Evolutionary conservation across 2,329 filamentous ascomycete species (phyloP).

Genomic region (Tolypocladium amazonense): DNA sequence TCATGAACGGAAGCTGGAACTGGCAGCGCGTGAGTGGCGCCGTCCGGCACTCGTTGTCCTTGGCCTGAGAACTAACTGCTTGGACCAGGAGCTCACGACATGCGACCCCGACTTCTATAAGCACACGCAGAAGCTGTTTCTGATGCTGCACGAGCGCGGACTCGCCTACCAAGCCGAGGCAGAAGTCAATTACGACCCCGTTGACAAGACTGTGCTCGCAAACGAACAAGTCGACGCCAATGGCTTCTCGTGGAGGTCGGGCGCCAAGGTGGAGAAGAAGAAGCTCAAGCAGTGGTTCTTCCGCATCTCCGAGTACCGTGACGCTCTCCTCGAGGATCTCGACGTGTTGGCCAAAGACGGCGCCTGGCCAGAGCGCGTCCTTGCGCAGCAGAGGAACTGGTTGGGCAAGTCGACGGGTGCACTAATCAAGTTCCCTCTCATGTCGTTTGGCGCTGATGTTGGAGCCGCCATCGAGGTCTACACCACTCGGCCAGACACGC

Average conservation of each 20-base stretch:
- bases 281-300: constrained; percentile 85
- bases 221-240: constrained; percentile 90
- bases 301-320: constrained; percentile 68
- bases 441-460: constrained; percentile 28
- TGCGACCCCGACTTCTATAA: constrained; percentile 81
- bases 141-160: constrained; percentile 62
- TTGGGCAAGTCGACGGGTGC: constrained; percentile 70
- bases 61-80: not conserved
- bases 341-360: constrained; percentile 50
- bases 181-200: constrained; percentile 80
- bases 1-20: constrained; percentile 75
- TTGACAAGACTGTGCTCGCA: constrained; percentile 80
- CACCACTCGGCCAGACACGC: constrained; percentile 75
- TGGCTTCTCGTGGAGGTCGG: constrained; percentile 78
- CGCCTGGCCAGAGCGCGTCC: constrained; percentile 72
- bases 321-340: constrained; percentile 61
- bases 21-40: constrained; percentile 59
- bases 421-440: constrained; percentile 58
- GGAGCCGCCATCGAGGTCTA: constrained; percentile 56
- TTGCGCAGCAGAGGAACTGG: constrained; percentile 82
- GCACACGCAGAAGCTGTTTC: constrained; percentile 78
- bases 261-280: constrained; percentile 71
- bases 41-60: not conserved
- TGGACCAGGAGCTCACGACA: constrained; percentile 63
- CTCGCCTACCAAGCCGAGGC: constrained; percentile 77